Conservation (phyloP, 148 eudicot genomes). For the Vaccinium macrocarpon region DNA sequence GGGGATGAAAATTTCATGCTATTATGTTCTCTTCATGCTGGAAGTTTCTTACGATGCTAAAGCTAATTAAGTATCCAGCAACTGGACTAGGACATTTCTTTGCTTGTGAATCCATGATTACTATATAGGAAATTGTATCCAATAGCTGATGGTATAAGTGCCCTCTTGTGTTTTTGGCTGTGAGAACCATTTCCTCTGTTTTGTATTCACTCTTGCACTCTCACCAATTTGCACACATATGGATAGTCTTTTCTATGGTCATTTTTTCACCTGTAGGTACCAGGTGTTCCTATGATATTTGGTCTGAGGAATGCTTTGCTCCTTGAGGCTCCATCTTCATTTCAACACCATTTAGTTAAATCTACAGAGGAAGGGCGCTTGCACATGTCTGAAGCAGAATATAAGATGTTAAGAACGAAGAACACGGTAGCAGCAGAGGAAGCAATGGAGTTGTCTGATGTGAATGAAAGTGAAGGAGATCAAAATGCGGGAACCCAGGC, state of each 20-base stretch:
- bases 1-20: neutral
- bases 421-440: slow-evolving; percentile 24
- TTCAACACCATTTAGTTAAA: slow-evolving; percentile 59
- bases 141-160: neutral
- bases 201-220: neutral
- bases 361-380: slow-evolving; percentile 66
- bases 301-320: slow-evolving; percentile 73
- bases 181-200: slow-evolving; percentile 6
- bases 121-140: neutral
- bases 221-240: neutral
- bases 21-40: neutral
- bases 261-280: slow-evolving; percentile 40
- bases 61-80: slow-evolving; percentile 1
- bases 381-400: slow-evolving; percentile 56
- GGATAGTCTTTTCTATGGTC: neutral
- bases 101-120: neutral
- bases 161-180: neutral
- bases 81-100: neutral
- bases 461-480: slow-evolving; percentile 32
- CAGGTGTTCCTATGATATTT: slow-evolving; percentile 76
- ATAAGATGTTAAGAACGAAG: slow-evolving; percentile 44
- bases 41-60: neutral
- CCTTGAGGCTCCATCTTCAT: slow-evolving; percentile 58
- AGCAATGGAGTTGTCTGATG: slow-evolving; percentile 31
- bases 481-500: slow-evolving; percentile 17